Base-by-base conservation (phyloP, 805 yeast genomes). In the Ogataea pini region DNA sequence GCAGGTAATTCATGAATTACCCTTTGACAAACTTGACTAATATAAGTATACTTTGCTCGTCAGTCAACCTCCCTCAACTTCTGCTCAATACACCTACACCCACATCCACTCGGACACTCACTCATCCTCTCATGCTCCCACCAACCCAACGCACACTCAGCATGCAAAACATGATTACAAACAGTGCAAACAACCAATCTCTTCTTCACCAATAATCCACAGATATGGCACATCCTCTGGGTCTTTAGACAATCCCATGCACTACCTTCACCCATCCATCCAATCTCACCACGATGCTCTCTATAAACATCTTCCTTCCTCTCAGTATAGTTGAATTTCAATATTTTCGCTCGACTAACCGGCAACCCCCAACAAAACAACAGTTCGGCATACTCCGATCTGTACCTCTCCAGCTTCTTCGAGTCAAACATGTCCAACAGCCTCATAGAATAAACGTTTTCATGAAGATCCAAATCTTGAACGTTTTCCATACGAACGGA, bases 71-170 rank as follows among this genome's bases (percentile, higher is more conserved):
- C 57, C 19, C 53, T 33, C 25, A 50, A 46, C 24, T 49, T 47
- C 18, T 54, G 51, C 8, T 55, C 72, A 9, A 80, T 62, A 67
- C 96, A 89, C 4, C 60, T 53, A 59, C 96, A 89, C 0, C 96
- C 96, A 71, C 96, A 89, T 0, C 96, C 96, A 39, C 86, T 77
- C 0, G 95, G 83, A 65, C 96, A 89, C 57, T 85, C 86, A 0
- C 54, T 54, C 48, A 72, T 68, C 7, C 63, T 62, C 20, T 60
- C 69, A 1, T 63, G 57, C 7, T 67, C 66, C 89, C 95, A 89
- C 97, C 98, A 91, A 43, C 76, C 76, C 16, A 75, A 67, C 0
- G 96, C 94, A 70, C 98, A 91, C 18, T 72, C 71, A 2, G 88
- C 77, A 62, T 91, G 98, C 55, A 86, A 59, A 2, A 87, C 72